A percentile compares a stretch with the other conserved stretches of the same genome.
Evolutionary conservation across 805 yeast genomes (phyloP).

Genomic region (Saccharomycopsis malanga): DNA sequence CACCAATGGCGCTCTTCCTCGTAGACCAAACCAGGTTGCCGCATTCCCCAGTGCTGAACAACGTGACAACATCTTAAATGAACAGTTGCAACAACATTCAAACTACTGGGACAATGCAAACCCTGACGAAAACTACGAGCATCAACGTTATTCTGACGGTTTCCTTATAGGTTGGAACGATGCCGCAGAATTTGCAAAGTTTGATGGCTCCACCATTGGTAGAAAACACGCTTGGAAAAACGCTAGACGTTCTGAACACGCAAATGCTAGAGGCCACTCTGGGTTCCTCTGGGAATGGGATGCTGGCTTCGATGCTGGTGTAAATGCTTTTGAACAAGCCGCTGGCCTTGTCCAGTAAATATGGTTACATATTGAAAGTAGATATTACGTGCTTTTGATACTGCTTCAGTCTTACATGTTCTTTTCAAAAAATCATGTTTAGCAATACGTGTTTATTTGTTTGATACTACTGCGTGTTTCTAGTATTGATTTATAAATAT

Average conservation of each 20-base stretch:
- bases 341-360: neutral
- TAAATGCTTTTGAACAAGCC: constrained; percentile 32
- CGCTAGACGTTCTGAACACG: constrained; percentile 58
- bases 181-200: constrained; percentile 56
- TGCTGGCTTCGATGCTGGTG: constrained; percentile 71
- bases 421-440: no score
- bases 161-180: constrained; percentile 72
- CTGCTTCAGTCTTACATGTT: no score
- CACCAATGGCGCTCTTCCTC: constrained; percentile 50
- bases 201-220: constrained; percentile 68
- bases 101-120: constrained; percentile 63
- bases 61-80: constrained; percentile 35
- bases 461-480: no score
- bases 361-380: no score
- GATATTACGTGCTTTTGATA: no score
- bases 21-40: constrained; percentile 26
- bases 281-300: constrained; percentile 80
- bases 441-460: no score
- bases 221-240: constrained; percentile 61
- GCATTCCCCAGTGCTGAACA: constrained; percentile 35
- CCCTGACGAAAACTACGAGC: constrained; percentile 60
- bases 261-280: constrained; percentile 46
- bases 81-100: constrained; percentile 41
- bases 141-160: constrained; percentile 76
- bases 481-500: no score